Evolutionary conservation across 805 yeast species (phyloP), one percentile per base, ranked within the genome.

Genomic region (Deakozyma indianensis): DNA sequence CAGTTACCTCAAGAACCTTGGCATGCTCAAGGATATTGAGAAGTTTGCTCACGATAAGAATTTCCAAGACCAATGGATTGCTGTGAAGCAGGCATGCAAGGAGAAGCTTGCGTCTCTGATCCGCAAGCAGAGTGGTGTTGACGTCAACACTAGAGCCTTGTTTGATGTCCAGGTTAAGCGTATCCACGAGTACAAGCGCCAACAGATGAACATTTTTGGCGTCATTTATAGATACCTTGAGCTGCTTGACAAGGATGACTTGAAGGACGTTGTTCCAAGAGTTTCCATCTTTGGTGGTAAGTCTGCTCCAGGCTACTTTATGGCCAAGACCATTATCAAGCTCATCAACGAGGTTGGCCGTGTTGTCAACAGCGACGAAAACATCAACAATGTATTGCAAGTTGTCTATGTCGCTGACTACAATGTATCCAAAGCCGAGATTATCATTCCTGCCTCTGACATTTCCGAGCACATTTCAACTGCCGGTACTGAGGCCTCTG

Each of bases 401-500:
- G 95, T 86, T 46, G 86, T 83, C 32, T 87, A 83, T 59, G 73
- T 87, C 54, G 94, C 95, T 29, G 96, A 88, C 63, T 87, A 87
- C 67, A 87, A 87, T 56, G 96, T 88, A 35, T 83, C 94, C 28
- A 88, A 87, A 64, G 96, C 96, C 1, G 95, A 88, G 66, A 74
- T 86, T 48, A 84, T 87, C 57, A 73, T 78, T 52, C 95, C 96
- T 22, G 96, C 90, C 20, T 79, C 90, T 41, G 96, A 87, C 62
- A 69, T 87, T 56, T 81, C 92, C 42, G 92, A 87, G 67, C 96
- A 87, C 66, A 87, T 87, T 53, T 87, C 96, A 14, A 87, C 96
- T 40, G 96, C 96, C 5, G 96, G 96, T 55, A 87, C 96, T 23
- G 96, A 87, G 62, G 96, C 95, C 21, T 82, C 94, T 0, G 96